Base-by-base conservation (phyloP, 257 asterid species). In the Echium plantagineum region DNA sequence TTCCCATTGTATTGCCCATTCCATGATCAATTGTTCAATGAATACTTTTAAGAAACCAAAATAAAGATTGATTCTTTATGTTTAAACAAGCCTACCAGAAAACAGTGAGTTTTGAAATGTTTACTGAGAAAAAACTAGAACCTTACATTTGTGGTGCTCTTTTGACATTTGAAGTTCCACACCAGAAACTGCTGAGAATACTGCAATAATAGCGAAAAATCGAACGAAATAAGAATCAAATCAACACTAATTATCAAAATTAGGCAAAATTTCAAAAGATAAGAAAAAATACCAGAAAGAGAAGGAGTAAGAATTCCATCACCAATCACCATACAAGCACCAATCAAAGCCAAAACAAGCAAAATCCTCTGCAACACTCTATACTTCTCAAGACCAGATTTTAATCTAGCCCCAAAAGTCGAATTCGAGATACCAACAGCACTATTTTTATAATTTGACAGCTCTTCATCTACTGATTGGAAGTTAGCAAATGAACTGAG, bases 271-370 rank as follows among this genome's bases (percentile, higher is more conserved):
- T 6, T 18, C 52, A 13, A 13, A 42, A 61, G 15, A 60, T 19
- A 21, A 5, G 19, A 21, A 21, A 32, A 22, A 47, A 61, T 72
- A 88, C 96, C 96, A 32, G 96, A 88, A 75, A 88, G 74, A 2
- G 94, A 78, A 15, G 96, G 96, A 20, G 94, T 76, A 55, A 88
- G 79, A 60, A 88, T 81, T 59, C 96, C 96, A 71, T 88, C 96
- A 48, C 96, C 96, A 71, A 88, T 88, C 67, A 88, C 96, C 96
- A 88, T 88, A 88, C 96, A 88, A 83, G 96, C 96, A 64, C 96
- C 96, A 66, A 88, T 66, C 52, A 88, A 69, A 73, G 96, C 89
- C 86, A 88, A 76, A 7, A 85, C 49, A 65, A 88, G 84, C 76
- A 88, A 73, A 73, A 77, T 60, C 55, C 84, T 80, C 60, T 88